These are phyloP conservation scores for Boletus subcaerulescens DNA, from an alignment of 768 basidiomycete genomes.

Conservation along the genomic window DNA sequence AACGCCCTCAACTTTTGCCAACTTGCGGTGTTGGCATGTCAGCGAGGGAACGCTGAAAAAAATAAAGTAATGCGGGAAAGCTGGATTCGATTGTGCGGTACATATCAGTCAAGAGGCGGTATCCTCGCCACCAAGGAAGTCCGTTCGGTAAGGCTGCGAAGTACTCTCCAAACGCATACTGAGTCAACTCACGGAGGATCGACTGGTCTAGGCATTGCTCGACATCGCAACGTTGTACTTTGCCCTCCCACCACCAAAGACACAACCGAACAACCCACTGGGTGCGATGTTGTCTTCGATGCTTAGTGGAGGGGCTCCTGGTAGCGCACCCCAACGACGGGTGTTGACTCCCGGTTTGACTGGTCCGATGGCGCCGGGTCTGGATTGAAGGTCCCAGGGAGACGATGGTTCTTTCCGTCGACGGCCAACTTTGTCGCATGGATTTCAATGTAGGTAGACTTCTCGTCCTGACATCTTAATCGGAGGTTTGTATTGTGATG, in stretches of 20 bases:
- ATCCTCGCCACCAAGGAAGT: conserved; percentile 58
- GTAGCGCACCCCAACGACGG: conserved; percentile 25
- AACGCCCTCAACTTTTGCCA: conserved; percentile 85
- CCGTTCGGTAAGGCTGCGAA: conserved; percentile 50
- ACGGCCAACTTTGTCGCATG: conserved; percentile 4
- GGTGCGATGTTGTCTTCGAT: conserved; percentile 87
- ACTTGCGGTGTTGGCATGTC: conserved; percentile 83
- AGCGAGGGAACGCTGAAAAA: conserved; percentile 77
- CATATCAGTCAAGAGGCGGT: conserved; percentile 74
- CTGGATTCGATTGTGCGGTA: conserved; percentile 83
- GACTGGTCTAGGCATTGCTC: conserved; percentile 49
- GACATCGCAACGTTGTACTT: conserved; percentile 80
- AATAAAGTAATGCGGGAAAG: conserved; percentile 73
- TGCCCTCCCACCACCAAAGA: conserved; percentile 75
- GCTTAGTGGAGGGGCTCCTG: conserved; percentile 67
- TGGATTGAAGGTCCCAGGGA: conserved; percentile 22
- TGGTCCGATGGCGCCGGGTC: conserved; percentile 24
- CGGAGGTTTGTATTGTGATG: conserved; percentile 3
- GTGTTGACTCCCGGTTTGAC: conserved; percentile 27
- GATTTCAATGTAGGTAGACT: conserved; percentile 7
- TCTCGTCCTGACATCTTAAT: conserved; percentile 6
- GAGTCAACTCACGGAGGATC: background rate
- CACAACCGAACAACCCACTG: conserved; percentile 72
- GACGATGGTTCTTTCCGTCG: conserved; percentile 8
- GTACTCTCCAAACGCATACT: background rate